Evolutionary conservation across 768 basidiomycete species (phyloP).

Genomic region (Leucosporidium yakuticum): DNA sequence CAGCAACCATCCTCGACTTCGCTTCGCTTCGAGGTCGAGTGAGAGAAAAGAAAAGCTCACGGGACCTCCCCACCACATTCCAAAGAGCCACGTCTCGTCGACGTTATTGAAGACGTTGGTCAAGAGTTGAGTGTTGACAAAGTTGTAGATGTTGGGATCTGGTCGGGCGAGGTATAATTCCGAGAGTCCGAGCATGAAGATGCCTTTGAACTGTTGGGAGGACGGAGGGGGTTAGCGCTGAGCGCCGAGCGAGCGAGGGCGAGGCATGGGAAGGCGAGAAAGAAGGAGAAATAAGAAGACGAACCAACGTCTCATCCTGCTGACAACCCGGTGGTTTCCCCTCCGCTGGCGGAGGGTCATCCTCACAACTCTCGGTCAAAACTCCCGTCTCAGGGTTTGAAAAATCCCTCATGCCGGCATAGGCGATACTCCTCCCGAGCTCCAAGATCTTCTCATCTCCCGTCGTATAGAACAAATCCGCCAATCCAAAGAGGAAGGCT

Average conservation of each 20-base stretch:
- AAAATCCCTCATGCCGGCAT: slow-evolving; percentile 17
- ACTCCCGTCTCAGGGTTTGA: slow-evolving; percentile 1
- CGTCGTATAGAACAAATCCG: slow-evolving; percentile 20
- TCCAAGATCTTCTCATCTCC: slow-evolving; percentile 9
- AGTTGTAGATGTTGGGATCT: slow-evolving; percentile 25
- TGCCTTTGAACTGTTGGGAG: slow-evolving; percentile 18
- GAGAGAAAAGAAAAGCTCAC: neutral
- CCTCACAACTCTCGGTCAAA: slow-evolving; percentile 13
- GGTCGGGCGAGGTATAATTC: slow-evolving; percentile 20
- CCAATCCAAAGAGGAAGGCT: slow-evolving; percentile 15
- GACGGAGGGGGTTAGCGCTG: neutral
- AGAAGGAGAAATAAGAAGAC: neutral
- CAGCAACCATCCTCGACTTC: neutral
- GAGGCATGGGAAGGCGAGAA: neutral
- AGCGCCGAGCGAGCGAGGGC: neutral
- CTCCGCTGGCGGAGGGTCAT: slow-evolving; percentile 3
- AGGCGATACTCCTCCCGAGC: slow-evolving; percentile 16
- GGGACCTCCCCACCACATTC: slow-evolving; percentile 19
- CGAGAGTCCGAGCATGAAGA: slow-evolving; percentile 16
- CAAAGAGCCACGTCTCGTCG: slow-evolving; percentile 22
- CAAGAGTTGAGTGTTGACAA: slow-evolving; percentile 22
- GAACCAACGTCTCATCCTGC: slow-evolving; percentile 18
- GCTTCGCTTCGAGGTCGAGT: neutral
- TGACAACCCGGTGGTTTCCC: slow-evolving; percentile 16
- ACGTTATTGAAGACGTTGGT: slow-evolving; percentile 17